A percentile compares a stretch with the other conserved stretches of the same genome.
These are phyloP conservation scores for Babesia sp. DNA, from an alignment of 169 alveolate species.

Conservation along the genomic window DNA sequence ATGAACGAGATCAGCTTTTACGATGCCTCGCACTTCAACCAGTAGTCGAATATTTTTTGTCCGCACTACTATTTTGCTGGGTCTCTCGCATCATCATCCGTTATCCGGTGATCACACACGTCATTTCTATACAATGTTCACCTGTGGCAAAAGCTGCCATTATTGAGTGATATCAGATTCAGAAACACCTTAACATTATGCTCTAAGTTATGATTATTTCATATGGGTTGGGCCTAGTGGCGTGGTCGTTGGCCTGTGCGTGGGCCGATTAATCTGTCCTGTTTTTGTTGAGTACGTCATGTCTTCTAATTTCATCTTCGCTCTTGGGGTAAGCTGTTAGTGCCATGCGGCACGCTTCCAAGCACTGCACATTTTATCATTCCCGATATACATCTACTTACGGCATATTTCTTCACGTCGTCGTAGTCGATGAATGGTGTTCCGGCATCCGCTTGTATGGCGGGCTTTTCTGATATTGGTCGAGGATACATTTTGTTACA, in stretches of 20 bases:
- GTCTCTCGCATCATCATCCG: slow-evolving; percentile 12
- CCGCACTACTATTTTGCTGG: neutral
- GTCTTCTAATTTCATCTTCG: slow-evolving; percentile 22
- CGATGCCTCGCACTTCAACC: slow-evolving; percentile 39
- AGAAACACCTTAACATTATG: neutral
- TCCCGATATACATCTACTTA: neutral
- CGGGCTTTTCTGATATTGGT: neutral
- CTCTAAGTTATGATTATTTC: neutral
- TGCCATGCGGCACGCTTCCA: slow-evolving; percentile 50
- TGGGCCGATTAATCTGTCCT: neutral
- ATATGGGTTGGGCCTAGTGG: neutral
- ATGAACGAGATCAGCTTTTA: slow-evolving; percentile 34
- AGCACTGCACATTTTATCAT: neutral
- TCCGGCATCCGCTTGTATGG: neutral
- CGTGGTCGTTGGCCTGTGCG: neutral
- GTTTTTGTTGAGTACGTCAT: neutral
- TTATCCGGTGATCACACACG: slow-evolving; percentile 30
- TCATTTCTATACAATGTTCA: neutral
- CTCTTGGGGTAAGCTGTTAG: slow-evolving; percentile 23
- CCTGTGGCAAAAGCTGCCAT: slow-evolving; percentile 14
- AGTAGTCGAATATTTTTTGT: slow-evolving; percentile 5
- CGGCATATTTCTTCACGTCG: slow-evolving; percentile 8
- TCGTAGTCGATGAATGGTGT: neutral
- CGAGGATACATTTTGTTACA: slow-evolving; percentile 18
- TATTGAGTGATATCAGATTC: neutral